Base-by-base conservation (phyloP, 1,284 basidiomycete genomes). In the Hemileia vastatrix region DNA sequence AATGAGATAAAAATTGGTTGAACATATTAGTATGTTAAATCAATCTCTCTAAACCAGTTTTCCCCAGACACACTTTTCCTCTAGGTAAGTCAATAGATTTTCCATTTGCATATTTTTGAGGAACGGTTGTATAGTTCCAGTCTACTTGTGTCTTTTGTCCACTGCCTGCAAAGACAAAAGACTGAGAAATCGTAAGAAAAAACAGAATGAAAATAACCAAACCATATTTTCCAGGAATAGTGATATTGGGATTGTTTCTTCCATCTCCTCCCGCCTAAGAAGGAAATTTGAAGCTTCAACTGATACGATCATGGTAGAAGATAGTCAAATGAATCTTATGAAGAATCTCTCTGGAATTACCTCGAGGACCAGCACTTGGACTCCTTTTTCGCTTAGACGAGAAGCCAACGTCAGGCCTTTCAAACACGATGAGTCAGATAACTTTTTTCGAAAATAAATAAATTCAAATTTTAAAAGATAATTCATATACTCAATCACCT, bases 51-150 rank as follows among this genome's bases (percentile, higher is more conserved):
- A 43, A 8, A 43, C 6, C 36, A 43, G 6, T 43, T 43, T 43
- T 43, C 36, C 15, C 4, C 2, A 24, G n/a, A 44, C 50, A 31
- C 27, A 62, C 59, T 49, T 62, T 62, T 24, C 59, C 59, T 23
- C 58, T 33, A 6, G 58, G 58, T 19, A 53, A 60, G 8, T 36
- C 31, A 18, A 60, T 43, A n/a, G 43, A 49, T 9, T 51, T 51
- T 33, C 55, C 9, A 19, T 24, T 47, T 21, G 53, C 59, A 23
- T 54, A 27, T 19, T 31, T 36, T 24, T 54, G 52, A 49, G 59
- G 24, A 13, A 62, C n/a, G 6, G 59, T 62, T 13, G 52, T 54
- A 21, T 54, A 62, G 18, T 62, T 62, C 59, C 52, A 62, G 40
- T 54, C 59, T 48, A 55, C 31, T 23, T 47, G 44, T 4, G 59